These are phyloP conservation scores for Saccharomyces hybrid DNA, from an alignment of 1,139 yeast species.

Conservation along the genomic window DNA sequence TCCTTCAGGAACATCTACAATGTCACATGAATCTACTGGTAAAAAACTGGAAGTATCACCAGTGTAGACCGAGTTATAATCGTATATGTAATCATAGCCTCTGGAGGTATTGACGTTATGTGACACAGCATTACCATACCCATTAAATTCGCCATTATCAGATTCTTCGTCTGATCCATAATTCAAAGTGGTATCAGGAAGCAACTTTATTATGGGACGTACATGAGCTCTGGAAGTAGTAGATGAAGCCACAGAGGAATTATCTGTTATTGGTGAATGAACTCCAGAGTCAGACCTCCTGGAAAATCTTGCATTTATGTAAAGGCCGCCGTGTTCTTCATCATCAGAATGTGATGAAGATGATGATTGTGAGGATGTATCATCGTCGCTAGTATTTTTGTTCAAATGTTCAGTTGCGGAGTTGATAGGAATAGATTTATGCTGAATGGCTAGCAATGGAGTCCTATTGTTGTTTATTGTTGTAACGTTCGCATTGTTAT, in stretches of 20 bases:
- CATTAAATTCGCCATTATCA: constrained; percentile 40
- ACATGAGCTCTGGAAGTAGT: constrained; percentile 16
- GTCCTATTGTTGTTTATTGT: background rate
- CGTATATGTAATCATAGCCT: constrained; percentile 80
- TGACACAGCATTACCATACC: constrained; percentile 47
- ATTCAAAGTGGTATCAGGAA: constrained; percentile 79
- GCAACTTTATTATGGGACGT: constrained; percentile 54
- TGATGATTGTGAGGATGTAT: constrained; percentile 27
- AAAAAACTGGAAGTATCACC: constrained; percentile 38
- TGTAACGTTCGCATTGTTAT: constrained; percentile 8
- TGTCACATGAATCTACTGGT: constrained; percentile 34
- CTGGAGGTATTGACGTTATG: constrained; percentile 70
- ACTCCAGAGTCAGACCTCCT: constrained; percentile 21
- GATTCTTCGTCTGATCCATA: constrained; percentile 69
- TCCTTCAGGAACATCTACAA: constrained; percentile 40
- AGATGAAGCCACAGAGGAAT: constrained; percentile 32
- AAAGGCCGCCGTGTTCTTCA: constrained; percentile 34
- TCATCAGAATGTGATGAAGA: constrained; percentile 29
- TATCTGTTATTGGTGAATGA: constrained; percentile 25
- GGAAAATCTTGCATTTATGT: constrained; percentile 31
- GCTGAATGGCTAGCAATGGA: background rate
- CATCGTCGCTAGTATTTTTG: constrained; percentile 17
- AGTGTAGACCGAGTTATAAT: constrained; percentile 76
- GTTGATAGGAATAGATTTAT: background rate
- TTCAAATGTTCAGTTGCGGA: background rate